Base-by-base conservation (phyloP, 2,329 filamentous ascomycete genomes). In the Colletotrichum godetiae region DNA sequence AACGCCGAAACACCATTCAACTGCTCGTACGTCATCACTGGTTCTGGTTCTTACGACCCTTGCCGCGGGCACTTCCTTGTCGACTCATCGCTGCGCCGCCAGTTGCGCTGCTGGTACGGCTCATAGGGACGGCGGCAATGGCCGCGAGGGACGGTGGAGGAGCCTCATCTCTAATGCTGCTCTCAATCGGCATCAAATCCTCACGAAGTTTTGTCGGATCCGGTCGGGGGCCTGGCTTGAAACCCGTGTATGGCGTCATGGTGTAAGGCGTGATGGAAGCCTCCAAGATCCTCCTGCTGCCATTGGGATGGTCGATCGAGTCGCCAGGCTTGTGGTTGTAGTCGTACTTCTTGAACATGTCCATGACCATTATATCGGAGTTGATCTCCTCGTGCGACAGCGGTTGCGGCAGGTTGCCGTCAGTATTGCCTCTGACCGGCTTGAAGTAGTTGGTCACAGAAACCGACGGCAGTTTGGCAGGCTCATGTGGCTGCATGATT, bases 371-470 rank as follows among this genome's bases (percentile, higher is more conserved):
- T 33, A 91, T 80, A 65, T 91, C 90, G 8, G 87, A 87, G 37
- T 82, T 81, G 56, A 90, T 84, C 70, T 91, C 89, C 49, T 90
- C 88, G 6, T 82, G 78, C 13, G 85, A 84, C 29, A 91, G 81
- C 19, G 85, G 82, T 0, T 85, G 84, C 1, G 89, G 89, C 37
- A 88, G 88, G 79, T 90, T 91, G 74, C 88, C 87, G 72, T 91
- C 89, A 13, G 85, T 83, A 59, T 86, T 85, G 71, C 87, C 84
- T 57, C 87, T 84, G 73, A 89, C 89, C 15, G 88, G 86, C 82
- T 90, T 91, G 73, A 89, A 87, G 75, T 91, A 91, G 66, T 89
- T 89, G 66, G 87, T 86, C 53, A 89, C 88, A 53, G 89, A 87
- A 10, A 87, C 84, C 0, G 89, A 87, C 11, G 89, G 89, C 79